Conservation (phyloP, 176 grass and related monocot species). For the Oryza rufipogon region DNA sequence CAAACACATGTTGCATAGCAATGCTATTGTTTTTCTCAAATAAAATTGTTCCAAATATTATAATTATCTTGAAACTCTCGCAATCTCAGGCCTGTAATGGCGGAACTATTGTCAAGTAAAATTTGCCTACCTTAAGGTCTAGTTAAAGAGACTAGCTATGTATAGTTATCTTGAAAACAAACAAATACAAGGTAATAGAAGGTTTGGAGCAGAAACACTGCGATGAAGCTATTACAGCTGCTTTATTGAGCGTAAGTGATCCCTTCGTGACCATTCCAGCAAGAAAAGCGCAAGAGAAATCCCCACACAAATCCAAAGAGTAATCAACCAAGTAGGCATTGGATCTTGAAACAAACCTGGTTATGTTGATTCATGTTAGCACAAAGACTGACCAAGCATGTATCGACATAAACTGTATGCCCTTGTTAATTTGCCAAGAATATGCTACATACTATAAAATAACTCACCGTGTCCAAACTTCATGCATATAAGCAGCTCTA, state of each 20-base stretch:
- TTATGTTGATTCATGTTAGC: slow-evolving; percentile 26
- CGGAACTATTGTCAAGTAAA: background rate
- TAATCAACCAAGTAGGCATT: slow-evolving; percentile 73
- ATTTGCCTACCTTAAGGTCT: background rate
- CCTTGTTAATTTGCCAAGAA: slow-evolving; percentile 11
- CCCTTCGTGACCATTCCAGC: slow-evolving; percentile 71
- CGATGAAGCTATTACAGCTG: slow-evolving; percentile 34
- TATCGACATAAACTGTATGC: background rate
- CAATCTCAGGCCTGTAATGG: background rate
- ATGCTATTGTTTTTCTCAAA: background rate
- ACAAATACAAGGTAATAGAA: slow-evolving; percentile 18
- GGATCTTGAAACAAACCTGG: slow-evolving; percentile 69
- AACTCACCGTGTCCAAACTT: slow-evolving; percentile 74
- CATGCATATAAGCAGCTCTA: slow-evolving; percentile 84
- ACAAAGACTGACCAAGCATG: background rate
- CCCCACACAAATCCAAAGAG: slow-evolving; percentile 59
- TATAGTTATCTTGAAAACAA: slow-evolving; percentile 30
- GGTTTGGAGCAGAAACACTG: background rate
- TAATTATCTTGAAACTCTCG: background rate
- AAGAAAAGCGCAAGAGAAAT: slow-evolving; percentile 58
- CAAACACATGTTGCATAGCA: background rate
- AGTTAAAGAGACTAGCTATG: slow-evolving; percentile 22
- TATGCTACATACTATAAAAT: slow-evolving; percentile 7
- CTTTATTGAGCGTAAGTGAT: slow-evolving; percentile 55
- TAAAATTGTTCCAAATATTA: background rate